Percentiles rank a stretch among this genome's conserved stretches.
phyloP scores from a whole-genome alignment of 768 basidiomycete genomes.

The Trametes villosa region DNA sequence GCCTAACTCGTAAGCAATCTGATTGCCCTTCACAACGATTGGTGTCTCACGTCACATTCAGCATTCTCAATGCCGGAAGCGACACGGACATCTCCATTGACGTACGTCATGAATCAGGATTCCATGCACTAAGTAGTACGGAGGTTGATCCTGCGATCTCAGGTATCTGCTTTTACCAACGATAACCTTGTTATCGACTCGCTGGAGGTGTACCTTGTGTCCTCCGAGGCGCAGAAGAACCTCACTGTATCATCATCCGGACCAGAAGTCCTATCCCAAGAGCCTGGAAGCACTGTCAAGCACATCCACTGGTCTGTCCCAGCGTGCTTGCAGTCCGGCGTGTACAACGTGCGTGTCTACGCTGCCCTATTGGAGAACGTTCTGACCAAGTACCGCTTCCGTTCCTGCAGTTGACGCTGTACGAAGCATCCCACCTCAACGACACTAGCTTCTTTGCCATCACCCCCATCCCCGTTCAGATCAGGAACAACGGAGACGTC shows the following conservation, averaged over 20 bases:
- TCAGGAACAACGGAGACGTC: constrained; percentile 36
- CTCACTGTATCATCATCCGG: constrained; percentile 45
- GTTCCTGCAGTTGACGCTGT: constrained; percentile 46
- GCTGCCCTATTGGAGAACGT: background rate
- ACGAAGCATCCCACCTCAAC: constrained; percentile 45
- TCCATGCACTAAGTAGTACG: too few species aligned
- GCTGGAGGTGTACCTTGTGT: constrained; percentile 50
- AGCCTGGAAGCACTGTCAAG: constrained; percentile 47
- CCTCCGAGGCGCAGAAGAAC: constrained; percentile 42
- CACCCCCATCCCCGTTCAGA: constrained; percentile 43
- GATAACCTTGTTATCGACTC: constrained; percentile 25
- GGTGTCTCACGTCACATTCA: constrained; percentile 5
- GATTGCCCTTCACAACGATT: background rate
- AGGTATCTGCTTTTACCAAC: background rate
- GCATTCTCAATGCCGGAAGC: constrained; percentile 32
- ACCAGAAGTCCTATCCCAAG: constrained; percentile 41
- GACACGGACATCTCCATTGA: constrained; percentile 35
- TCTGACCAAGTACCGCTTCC: background rate
- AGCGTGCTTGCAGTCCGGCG: constrained; percentile 43
- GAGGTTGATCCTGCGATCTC: too few species aligned
- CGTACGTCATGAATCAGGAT: constrained; percentile 19
- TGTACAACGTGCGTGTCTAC: constrained; percentile 45
- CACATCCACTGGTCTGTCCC: constrained; percentile 44
- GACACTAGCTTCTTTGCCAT: constrained; percentile 42
- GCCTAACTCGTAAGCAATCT: constrained; percentile 11